These are phyloP conservation scores for Medicago ruthenica DNA, from an alignment of 306 rosid species.

Conservation along the genomic window DNA sequence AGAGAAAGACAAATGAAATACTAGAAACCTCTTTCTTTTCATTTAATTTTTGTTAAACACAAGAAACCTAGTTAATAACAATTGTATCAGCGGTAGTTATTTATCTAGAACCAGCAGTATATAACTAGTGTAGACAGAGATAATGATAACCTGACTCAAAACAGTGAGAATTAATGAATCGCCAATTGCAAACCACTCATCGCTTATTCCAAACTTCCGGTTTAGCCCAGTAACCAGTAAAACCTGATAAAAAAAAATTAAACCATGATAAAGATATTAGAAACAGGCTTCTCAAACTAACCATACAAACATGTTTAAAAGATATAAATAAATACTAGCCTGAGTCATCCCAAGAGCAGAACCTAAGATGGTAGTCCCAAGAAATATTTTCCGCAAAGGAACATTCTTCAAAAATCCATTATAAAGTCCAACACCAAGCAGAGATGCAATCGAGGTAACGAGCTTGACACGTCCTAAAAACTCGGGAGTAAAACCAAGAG, in stretches of 20 bases:
- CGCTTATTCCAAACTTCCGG: conserved; percentile 77
- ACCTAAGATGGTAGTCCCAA: conserved; percentile 72
- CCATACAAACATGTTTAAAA: neutral
- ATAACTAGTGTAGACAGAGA: conserved; percentile 33
- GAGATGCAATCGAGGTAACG: conserved; percentile 91
- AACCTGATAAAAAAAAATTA: conserved; percentile 55
- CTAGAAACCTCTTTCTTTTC: neutral
- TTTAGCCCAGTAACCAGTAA: conserved; percentile 90
- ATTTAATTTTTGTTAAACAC: conserved; percentile 13
- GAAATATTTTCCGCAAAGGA: conserved; percentile 76
- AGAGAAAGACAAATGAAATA: conserved; percentile 37
- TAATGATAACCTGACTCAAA: conserved; percentile 77
- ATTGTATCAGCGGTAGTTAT: conserved; percentile 19
- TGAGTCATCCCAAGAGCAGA: conserved; percentile 96
- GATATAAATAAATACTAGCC: conserved; percentile 52
- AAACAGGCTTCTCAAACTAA: conserved; percentile 29
- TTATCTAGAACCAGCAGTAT: conserved; percentile 32
- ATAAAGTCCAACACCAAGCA: conserved; percentile 92
- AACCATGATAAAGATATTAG: conserved; percentile 11
- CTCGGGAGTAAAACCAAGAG: conserved; percentile 88
- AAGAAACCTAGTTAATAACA: conserved; percentile 35
- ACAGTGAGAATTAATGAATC: conserved; percentile 95
- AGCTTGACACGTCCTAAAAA: conserved; percentile 95
- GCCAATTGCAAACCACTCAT: conserved; percentile 98
- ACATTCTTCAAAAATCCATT: conserved; percentile 91